Base-by-base conservation (phyloP, 2,329 filamentous ascomycete genomes). In the Colletotrichum tofieldiae region DNA sequence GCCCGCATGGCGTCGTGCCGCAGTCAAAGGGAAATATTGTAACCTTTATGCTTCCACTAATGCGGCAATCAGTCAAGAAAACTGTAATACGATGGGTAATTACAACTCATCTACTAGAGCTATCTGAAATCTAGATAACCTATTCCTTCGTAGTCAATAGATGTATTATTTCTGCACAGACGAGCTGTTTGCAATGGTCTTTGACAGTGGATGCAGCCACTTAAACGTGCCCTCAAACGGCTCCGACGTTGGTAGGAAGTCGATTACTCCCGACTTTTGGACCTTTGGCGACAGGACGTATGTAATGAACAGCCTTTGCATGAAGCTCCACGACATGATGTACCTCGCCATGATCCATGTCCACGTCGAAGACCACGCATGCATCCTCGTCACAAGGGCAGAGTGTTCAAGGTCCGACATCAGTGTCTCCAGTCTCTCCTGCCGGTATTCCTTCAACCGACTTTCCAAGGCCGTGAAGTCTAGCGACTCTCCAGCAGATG, bases 311-410 rank as follows among this genome's bases (percentile, higher is more conserved):
- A 74, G 65, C 12, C 29, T 65, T 12, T 72, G 49, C 2, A 76
- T 51, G 18, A 74, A 64, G 2, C 37, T 35, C 26, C 16, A 71
- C 1, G 56, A 75, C 29, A 78, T 7, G 9, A 79, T 37, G 43
- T 75, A 77, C 20, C 77, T 72, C 8, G 69, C 74, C 3, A 77
- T 20, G 8, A 79, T 23, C 43, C 76, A 78, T 39, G 77, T 77
- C 8, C 70, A 29, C n/a, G 67, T 69, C 47, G 74, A 78, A 3
- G 74, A 75, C 78, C 78, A 79, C 0, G 76, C 74, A 12, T 78
- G 77, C 23, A 78, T 29, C 9, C 79, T 68, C 2, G 77, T 78
- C 1, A 72, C 49, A 14, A 61, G 64, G 3, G 75, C 74, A 23
- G 75, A 77, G 51, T 66, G 61, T 0, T 67, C 72, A 32, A 69